These are phyloP conservation scores for Stentor coeruleus DNA, from an alignment of 73 alveolate genomes.

Conservation along the genomic window DNA sequence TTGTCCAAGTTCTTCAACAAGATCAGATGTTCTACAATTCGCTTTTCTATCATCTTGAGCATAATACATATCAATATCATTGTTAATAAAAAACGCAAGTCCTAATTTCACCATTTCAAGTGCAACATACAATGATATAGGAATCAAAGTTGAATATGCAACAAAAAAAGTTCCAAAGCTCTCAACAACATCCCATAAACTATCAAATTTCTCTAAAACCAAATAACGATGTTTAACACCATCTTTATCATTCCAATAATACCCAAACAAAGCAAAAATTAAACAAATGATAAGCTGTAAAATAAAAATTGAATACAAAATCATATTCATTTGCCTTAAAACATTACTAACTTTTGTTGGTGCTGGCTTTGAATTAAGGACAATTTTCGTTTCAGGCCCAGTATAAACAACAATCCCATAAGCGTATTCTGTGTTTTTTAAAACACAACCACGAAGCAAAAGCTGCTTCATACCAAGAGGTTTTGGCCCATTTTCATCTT, in stretches of 20 bases:
- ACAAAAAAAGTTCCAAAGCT: constrained; percentile 29
- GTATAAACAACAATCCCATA: constrained; percentile 92
- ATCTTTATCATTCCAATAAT: constrained; percentile 13
- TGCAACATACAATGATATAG: constrained; percentile 93
- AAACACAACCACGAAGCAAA: constrained; percentile 87
- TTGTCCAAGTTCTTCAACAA: constrained; percentile 98
- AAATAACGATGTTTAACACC: constrained; percentile 25
- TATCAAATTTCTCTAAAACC: not conserved
- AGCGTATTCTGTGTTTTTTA: constrained; percentile 84
- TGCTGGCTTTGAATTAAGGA: constrained; percentile 91
- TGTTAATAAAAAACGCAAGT: constrained; percentile 68
- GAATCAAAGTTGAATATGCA: constrained; percentile 86
- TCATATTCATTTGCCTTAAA: constrained; percentile 39
- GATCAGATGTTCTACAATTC: constrained; percentile 92
- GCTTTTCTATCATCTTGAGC: constrained; percentile 77
- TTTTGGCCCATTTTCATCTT: not conserved
- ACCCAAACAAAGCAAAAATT: constrained; percentile 24
- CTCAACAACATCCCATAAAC: not conserved
- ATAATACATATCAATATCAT: constrained; percentile 72
- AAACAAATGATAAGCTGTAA: constrained; percentile 37
- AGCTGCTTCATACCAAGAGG: constrained; percentile 64
- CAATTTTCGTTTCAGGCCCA: constrained; percentile 94
- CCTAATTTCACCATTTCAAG: constrained; percentile 91
- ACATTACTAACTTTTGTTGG: constrained; percentile 83
- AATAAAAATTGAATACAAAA: constrained; percentile 37